These are phyloP conservation scores for Penicillium malachiteum DNA, from an alignment of 495 filamentous ascomycete species.

Conservation along the genomic window DNA sequence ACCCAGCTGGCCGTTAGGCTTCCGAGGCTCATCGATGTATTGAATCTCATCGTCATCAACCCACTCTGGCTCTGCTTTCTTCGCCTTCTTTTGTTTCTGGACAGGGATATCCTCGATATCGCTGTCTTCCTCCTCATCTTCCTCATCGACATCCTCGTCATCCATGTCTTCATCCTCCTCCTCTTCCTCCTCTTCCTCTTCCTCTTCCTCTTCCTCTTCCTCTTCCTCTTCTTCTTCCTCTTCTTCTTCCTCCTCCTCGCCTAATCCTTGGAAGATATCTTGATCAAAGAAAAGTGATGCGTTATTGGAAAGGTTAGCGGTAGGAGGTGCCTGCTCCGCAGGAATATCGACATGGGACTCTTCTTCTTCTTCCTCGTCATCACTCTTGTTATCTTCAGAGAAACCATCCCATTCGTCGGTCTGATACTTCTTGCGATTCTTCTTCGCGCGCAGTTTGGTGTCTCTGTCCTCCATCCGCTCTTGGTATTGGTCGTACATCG, in stretches of 20 bases:
- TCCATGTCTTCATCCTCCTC: slow-evolving; percentile 21
- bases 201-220: slow-evolving; percentile 40
- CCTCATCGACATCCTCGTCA: slow-evolving; percentile 13
- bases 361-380: slow-evolving; percentile 51
- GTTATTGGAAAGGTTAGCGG: slow-evolving; percentile 69
- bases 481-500: slow-evolving; percentile 81
- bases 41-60: slow-evolving; percentile 66
- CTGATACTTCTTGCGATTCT: slow-evolving; percentile 74
- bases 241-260: slow-evolving; percentile 44
- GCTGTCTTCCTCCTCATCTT: slow-evolving; percentile 36
- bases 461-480: slow-evolving; percentile 75
- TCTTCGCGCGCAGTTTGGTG: slow-evolving; percentile 86
- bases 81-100: slow-evolving; percentile 22
- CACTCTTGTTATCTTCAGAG: slow-evolving; percentile 62
- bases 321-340: slow-evolving; percentile 44
- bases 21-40: slow-evolving; percentile 58
- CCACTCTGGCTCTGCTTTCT: slow-evolving; percentile 54
- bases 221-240: slow-evolving; percentile 38
- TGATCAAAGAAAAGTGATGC: slow-evolving; percentile 91
- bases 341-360: slow-evolving; percentile 50
- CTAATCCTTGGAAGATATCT: slow-evolving; percentile 86
- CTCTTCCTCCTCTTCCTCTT: slow-evolving; percentile 41
- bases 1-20: slow-evolving; percentile 69
- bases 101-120: slow-evolving; percentile 19
- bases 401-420: slow-evolving; percentile 93